Base-by-base conservation (phyloP, 2,329 filamentous ascomycete species). In the Trichoderma breve region DNA sequence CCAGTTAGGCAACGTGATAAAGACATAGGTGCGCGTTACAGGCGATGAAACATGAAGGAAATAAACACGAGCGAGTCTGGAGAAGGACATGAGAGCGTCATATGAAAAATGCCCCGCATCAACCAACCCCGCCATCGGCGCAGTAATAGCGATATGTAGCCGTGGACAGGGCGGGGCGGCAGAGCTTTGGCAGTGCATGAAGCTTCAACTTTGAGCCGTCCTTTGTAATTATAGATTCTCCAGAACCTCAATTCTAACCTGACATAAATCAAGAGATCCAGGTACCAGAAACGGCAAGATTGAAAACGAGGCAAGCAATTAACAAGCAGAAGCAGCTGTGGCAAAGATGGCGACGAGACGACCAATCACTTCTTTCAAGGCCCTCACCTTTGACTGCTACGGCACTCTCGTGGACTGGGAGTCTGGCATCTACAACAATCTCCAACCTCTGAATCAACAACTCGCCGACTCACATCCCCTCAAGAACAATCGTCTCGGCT, bases 401-500 rank as follows among this genome's bases (percentile, higher is more conserved):
- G 92, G 92, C 79, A 95, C 93, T 0, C 86, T 95, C 4, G 88
- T 95, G 73, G 91, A 95, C 83, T 94, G 91, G 92, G 91, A 94
- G 79, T 79, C 83, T n/a, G 91, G 91, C 72, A 86, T 93, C 71
- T 80, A 86, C 66, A 74, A 80, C 3, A 84, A 86, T 3, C 84
- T 94, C 1, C 76, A 80, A 28, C 84, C 87, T 0, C 77, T 88
- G 7, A 80, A 85, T 69, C 76, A 84, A 51, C 80, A 78, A n/a
- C 81, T 86, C 0, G 81, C 83, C 0, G 32, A 79, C 3, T 73
- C 78, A 6, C 81, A 86, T 74, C 77, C 81, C 1, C 77, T 81
- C 71, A 78, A 77, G 65, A 75, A 81, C 36, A 74, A 81, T 39
- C 80, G 82, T 11, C 79, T 82, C 15, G 81, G 82, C 68, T 82